Percentiles rank a stretch among this genome's conserved stretches.
Conservation (phyloP, 768 basidiomycete species). For the Pilatotrama ljubarskyi region DNA sequence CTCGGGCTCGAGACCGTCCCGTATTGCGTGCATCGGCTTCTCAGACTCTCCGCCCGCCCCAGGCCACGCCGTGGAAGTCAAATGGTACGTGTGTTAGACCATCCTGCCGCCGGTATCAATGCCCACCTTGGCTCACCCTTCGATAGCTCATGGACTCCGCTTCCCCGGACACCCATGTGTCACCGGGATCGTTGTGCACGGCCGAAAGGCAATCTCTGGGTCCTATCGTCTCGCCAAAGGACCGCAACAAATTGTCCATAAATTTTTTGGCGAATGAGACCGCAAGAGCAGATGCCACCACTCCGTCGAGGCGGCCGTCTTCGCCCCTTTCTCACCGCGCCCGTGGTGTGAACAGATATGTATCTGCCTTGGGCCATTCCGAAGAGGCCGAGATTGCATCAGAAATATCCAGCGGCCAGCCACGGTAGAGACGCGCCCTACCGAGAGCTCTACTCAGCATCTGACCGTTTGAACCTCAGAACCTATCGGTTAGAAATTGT, state of each 20-base stretch:
- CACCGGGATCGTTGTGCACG: background rate
- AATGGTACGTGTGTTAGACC: background rate
- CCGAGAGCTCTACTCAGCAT: background rate
- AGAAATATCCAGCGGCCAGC: conserved; percentile 12
- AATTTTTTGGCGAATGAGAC: conserved; percentile 14
- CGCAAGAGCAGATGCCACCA: background rate
- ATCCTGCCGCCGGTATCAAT: background rate
- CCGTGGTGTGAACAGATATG: conserved; percentile 9
- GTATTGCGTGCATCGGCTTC: background rate
- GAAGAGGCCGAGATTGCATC: conserved; percentile 12
- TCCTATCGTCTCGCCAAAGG: conserved; percentile 12
- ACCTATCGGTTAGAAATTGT: conserved; percentile 82
- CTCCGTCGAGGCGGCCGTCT: background rate
- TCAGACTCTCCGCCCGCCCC: background rate
- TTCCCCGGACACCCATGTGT: conserved; percentile 2
- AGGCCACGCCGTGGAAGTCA: background rate
- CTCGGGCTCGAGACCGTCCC: background rate
- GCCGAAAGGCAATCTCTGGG: background rate
- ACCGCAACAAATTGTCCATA: conserved; percentile 20
- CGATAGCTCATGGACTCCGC: background rate
- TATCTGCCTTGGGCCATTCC: background rate
- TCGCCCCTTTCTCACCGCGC: conserved; percentile 15
- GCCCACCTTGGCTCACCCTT: background rate
- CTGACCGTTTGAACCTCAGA: conserved; percentile 14
- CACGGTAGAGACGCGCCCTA: conserved; percentile 20